phyloP scores from a whole-genome alignment of 2,329 filamentous ascomycete species.

The Arthrobotrys iridis region DNA sequence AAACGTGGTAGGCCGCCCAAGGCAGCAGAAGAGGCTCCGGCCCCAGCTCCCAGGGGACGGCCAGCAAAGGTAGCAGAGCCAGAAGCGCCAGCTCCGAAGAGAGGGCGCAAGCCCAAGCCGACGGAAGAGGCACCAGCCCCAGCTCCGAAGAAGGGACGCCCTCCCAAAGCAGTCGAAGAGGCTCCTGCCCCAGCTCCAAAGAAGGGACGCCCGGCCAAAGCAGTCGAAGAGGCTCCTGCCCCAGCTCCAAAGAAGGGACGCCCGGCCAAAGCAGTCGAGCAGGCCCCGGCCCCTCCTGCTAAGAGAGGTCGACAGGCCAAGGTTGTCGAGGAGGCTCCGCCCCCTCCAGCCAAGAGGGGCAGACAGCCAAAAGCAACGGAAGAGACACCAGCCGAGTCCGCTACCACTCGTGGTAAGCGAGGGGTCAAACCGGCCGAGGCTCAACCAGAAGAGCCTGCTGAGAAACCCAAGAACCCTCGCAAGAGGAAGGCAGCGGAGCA shows the following conservation, averaged over 20 bases:
- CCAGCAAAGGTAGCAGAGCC: too few relatives aligned
- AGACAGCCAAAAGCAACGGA: constrained; percentile 18
- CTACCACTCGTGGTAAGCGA: background rate
- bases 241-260: constrained; percentile 17
- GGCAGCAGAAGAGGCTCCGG: background rate
- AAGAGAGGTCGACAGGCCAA: constrained; percentile 34
- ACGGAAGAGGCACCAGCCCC: background rate
- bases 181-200: constrained; percentile 9
- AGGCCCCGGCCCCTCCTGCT: constrained; percentile 10
- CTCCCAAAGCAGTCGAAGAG: constrained; percentile 19
- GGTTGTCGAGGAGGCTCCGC: constrained; percentile 11
- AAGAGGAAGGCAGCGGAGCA: constrained; percentile 27
- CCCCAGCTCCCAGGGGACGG: constrained; percentile 6
- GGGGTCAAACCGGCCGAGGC: constrained; percentile 1
- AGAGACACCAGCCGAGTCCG: constrained; percentile 19
- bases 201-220: constrained; percentile 6
- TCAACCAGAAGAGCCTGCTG: constrained; percentile 35
- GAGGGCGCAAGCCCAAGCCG: constrained; percentile 24
- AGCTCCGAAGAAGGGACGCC: constrained; percentile 24
- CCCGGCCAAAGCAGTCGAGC: constrained; percentile 46
- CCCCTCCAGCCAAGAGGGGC: constrained; percentile 4
- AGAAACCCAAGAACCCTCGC: constrained; percentile 10
- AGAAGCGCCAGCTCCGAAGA: background rate
- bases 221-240: background rate
- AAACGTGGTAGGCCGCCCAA: constrained; percentile 14